Evolutionary conservation across 148 eudicot genomes (phyloP), one percentile per base, ranked within the genome.

Genomic region (Linanthus parryae): DNA sequence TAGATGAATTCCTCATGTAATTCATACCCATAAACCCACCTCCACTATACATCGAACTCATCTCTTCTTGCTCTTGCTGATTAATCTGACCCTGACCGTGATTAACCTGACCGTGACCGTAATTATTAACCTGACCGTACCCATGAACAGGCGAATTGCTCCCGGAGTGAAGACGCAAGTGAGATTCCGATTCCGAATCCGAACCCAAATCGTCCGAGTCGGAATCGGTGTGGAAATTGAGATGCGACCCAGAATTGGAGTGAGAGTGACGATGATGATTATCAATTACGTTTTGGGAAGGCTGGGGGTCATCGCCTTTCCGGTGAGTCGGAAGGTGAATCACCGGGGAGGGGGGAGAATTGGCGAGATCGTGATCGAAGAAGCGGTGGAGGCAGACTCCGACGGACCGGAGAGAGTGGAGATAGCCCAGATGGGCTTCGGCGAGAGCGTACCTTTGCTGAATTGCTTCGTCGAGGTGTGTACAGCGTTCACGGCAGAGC

Each of bases 401-500:
- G 22, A 92, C 64, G 26, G 72, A 48, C 3, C 44, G 57, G 22
- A 92, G 78, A 0, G 96, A 92, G 56, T 67, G 68, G 9, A 72
- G 37, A 56, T 88, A 92, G 0, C 91, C 79, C 2, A 72, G 8
- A 57, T 92, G 99, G 5, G 80, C 73, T 9, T 82, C 85, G 2
- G 99, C 73, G 18, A 92, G 56, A 1, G 65, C 69, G 61, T 71
- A 88, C 3, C 99, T 81, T 4, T 69, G 80, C 1, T 61, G 78
- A 2, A 88, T 61, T 0, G 99, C 88, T 0, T 65, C 51, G 59
- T 83, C 76, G 3, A 92, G 66, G 19, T 59, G 72, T 0, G 39
- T n/a, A 5, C 89, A 67, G 0, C 99, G 74, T 0, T 84, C 71
- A 0, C 85, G 79, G 74, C 99, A 92, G 1, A 88, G 70, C 1